A percentile compares a stretch with the other conserved stretches of the same genome.
Evolutionary conservation across 495 filamentous ascomycete species (phyloP).

Genomic region (Penicillium samsonianum): DNA sequence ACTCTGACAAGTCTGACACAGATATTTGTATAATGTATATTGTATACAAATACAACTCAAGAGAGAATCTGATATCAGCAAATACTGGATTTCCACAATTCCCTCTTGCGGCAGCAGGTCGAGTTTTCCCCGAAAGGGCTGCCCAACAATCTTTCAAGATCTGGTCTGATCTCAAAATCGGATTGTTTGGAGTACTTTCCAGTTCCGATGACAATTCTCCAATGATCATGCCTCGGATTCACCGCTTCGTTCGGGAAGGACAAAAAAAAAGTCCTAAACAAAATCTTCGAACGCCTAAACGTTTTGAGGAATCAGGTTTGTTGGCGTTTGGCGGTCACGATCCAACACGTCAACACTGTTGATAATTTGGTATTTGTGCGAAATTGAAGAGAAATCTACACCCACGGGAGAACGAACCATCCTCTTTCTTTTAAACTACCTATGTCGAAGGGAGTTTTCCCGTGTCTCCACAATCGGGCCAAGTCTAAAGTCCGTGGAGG

Average conservation of each 20-base stretch:
- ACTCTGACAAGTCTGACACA: conserved; percentile 1
- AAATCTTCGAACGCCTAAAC: too few relatives aligned
- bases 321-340: conserved; percentile 14
- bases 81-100: background rate
- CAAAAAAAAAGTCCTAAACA: too few relatives aligned
- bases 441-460: background rate
- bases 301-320: conserved; percentile 2
- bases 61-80: conserved; percentile 1
- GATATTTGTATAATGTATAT: background rate
- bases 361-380: background rate
- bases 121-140: conserved; percentile 16
- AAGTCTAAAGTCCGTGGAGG: conserved; percentile 10
- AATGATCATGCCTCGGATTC: conserved; percentile 13
- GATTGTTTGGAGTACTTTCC: conserved; percentile 15
- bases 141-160: conserved; percentile 14
- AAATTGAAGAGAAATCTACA: background rate
- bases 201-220: conserved; percentile 15
- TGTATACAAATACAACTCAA: background rate
- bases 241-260: conserved; percentile 16
- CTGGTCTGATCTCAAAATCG: conserved; percentile 9
- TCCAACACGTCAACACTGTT: conserved; percentile 26
- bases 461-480: conserved; percentile 8
- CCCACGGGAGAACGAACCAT: conserved; percentile 8
- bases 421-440: background rate
- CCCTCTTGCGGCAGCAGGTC: conserved; percentile 14